Evolutionary conservation across 2,329 filamentous ascomycete genomes (phyloP), one percentile per base, ranked within the genome.

Genomic region (Fusarium luffae): DNA sequence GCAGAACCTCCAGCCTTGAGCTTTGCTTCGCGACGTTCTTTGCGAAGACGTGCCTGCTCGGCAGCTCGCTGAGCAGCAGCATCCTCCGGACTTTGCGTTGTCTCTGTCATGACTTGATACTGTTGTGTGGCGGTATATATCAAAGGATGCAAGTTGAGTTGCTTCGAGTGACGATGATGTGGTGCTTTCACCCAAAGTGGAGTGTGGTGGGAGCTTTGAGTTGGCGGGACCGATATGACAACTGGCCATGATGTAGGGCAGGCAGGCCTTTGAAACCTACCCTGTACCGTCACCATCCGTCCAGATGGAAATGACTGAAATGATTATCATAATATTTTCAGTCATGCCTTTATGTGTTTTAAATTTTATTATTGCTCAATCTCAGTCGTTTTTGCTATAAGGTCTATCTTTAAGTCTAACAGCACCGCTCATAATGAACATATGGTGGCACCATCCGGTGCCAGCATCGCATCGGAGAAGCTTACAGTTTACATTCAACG

Each of bases 21-120:
- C 84, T 94, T 95, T 61, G 92, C 92, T 78, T 93, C 90, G 50
- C 92, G 87, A 41, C 92, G 89, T 79, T 94, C 92, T 79, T 93
- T 93, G 72, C 93, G 90, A 61, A 93, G 84, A 48, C 92, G 89
- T 40, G 90, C 90, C 79, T 93, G 90, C 69, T 91, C 88, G 27
- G 85, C 81, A 5, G 88, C 86, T 65, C 86, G 81, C 63, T 83
- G 81, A 16, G 85, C 82, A 4, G 84, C 85, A 3, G 83, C 83
- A 63, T 86, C 84, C 77, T 63, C 73, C 25, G 79, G 74, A 16
- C 77, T 78, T 43, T 77, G 72, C 27, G 74, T 70, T 43, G 69
- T 66, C 44, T 85, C 82, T 7, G 81, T 77, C 84, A 85, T 85
- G 46, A 28, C 23, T 68, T 37, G 34, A 21, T 30, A 19, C 21